A percentile compares a stretch with the other conserved stretches of the same genome.
Conservation (phyloP, 345 rosid genomes). For the Luvunga scandens region DNA sequence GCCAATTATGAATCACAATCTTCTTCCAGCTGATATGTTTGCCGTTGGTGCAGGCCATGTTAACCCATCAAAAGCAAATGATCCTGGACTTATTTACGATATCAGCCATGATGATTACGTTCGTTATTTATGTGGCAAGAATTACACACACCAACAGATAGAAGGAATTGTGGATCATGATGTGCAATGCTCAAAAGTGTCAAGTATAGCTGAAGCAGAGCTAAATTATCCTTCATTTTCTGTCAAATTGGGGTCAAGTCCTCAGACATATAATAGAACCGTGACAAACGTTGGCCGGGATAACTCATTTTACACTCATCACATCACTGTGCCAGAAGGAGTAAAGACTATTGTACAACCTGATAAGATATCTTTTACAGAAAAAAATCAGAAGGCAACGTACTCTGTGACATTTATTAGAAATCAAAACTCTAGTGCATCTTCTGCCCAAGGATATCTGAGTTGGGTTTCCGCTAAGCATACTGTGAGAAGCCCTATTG, state of each 20-base stretch:
- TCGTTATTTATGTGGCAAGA: background rate
- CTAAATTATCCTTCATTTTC: background rate
- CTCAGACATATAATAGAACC: background rate
- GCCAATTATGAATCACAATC: background rate
- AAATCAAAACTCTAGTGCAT: background rate
- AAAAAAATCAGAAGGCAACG: background rate
- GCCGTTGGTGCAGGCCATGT: background rate
- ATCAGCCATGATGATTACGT: background rate
- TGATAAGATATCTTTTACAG: too few relatives aligned
- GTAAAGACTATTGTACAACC: background rate
- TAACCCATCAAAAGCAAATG: background rate
- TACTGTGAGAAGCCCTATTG: background rate
- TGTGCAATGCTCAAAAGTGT: background rate
- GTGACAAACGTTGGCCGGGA: background rate
- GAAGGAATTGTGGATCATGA: background rate
- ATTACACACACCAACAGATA: background rate
- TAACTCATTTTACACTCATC: background rate
- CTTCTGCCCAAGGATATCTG: background rate
- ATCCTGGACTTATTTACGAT: background rate
- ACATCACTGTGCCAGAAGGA: background rate
- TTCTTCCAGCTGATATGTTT: background rate
- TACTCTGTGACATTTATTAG: background rate
- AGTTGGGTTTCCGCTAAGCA: background rate
- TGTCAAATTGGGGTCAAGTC: background rate
- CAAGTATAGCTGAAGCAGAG: background rate